Base-by-base conservation (phyloP, 2,329 filamentous ascomycete genomes). In the Byssothecium circinans region DNA sequence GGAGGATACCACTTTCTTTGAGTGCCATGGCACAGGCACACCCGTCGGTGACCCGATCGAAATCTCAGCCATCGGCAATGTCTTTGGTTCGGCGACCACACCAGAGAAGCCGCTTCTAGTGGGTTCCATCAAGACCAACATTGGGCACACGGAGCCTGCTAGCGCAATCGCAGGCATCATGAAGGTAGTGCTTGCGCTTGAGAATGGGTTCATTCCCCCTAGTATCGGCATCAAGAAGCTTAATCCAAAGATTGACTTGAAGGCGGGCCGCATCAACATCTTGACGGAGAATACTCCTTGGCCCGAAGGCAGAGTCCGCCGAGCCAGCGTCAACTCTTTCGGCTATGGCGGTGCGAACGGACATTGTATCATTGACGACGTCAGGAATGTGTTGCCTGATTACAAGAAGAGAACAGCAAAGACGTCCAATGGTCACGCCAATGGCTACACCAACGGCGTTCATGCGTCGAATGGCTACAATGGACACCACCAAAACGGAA, bases 1-100 rank as follows among this genome's bases (percentile, higher is more conserved):
- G 4, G 19, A 30, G 15, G 6, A 6, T 25, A 44, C 58, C 71
- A 17, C 41, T 2, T 35, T 32, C 11, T 37, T 52, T 3, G 41
- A 52, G 22, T 41, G 40, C 14, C 41, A 84, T 53, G 81, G 81
- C 10, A 83, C 81, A 0, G 80, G 81, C 7, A 83, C 81, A 1
- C 73, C 76, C 32, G 78, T 75, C 14, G 43, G 47, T 2, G 54
- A 60, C 35, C 49, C 50, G 7, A 49, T 56, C n/a, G 57, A 59
- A 41, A 30, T 50, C n/a, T 32, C 32, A 11, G 48, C 43, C 3
- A 25, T 50, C 11, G 45, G 29, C 5, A 10, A n/a, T 2, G 27
- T 41, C 8, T 44, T 40, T n/a, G 38, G 20, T 12, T 20, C 20
- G 10, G 14, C 2, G 4, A 5, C 12, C 6, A 2, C 15, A 19